Base-by-base conservation (phyloP, 768 basidiomycete genomes). In the Cyathus striatus region DNA sequence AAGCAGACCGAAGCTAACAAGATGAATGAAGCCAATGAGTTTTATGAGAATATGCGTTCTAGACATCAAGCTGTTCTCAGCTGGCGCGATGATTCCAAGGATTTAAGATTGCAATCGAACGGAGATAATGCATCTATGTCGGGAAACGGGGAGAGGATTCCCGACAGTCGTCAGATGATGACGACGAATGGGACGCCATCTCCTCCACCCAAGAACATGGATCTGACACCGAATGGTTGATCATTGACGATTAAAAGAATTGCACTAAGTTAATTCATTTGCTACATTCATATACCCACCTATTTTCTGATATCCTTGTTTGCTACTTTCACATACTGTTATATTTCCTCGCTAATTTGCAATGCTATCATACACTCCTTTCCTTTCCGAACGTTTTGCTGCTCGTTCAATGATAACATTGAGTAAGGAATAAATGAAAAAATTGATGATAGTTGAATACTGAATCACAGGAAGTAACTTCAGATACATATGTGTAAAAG, bases 161-260 rank as follows among this genome's bases (percentile, higher is more conserved):
- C 66, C 63, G 68, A 64, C 57, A 62, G 59, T 52, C 69, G 60
- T 51, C 50, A 58, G 56, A 63, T 63, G 59, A 68, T 56, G 72
- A 75, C 58, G 79, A 86, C 66, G 79, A 79, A 83, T 83, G 83
- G 84, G 71, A 80, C 71, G 56, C 72, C 67, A 64, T 86, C 81
- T 76, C 86, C 75, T 60, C 66, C 70, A 62, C 71, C 67, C 75
- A 81, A 76, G 76, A 70, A 62, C 62, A 66, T 76, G 81, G 82
- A 81, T 81, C 78, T 79, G 87, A 90, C 80, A 61, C 89, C 86
- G 89, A 92, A 90, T 91, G 90, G 88, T 56, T 91, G 56, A 83
- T 90, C 21, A 72, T 90, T 23, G 73, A 78, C 46, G 73, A 77
- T 22, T 38, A 48, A 25, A 43, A 42, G 43, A 23, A 46, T 70